Conservation (phyloP, 2,329 filamentous ascomycete species). For the Botrytis medusae region DNA sequence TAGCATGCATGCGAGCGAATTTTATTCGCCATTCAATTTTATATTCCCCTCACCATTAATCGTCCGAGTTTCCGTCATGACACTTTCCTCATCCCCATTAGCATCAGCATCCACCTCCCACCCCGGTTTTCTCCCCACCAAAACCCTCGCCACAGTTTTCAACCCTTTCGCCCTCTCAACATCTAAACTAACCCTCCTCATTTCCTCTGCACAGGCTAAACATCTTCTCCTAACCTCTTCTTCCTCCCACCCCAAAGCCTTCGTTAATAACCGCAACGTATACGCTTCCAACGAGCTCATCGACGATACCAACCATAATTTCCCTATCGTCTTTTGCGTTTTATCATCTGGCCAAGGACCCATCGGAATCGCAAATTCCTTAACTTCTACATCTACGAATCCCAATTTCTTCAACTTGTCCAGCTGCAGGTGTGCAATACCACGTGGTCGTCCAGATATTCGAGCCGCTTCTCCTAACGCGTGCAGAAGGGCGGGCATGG, state of each 20-base stretch:
- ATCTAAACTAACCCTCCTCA: slow-evolving; percentile 31
- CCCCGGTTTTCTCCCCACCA: slow-evolving; percentile 36
- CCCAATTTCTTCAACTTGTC: slow-evolving; percentile 41
- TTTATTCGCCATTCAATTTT: not conserved
- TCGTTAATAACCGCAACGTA: slow-evolving; percentile 32
- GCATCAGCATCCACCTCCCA: not conserved
- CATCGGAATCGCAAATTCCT: slow-evolving; percentile 32
- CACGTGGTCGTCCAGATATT: slow-evolving; percentile 30
- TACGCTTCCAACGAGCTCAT: slow-evolving; percentile 34
- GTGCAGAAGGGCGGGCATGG: slow-evolving; percentile 21
- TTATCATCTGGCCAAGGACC: slow-evolving; percentile 42
- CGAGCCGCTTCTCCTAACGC: slow-evolving; percentile 28
- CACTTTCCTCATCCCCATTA: not conserved
- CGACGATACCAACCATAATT: slow-evolving; percentile 33
- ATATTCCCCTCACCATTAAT: not conserved
- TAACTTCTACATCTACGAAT: slow-evolving; percentile 45
- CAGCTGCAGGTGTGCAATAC: slow-evolving; percentile 30
- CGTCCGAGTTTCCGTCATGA: not conserved
- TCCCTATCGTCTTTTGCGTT: slow-evolving; percentile 31
- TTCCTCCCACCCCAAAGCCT: slow-evolving; percentile 34
- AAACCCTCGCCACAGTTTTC: slow-evolving; percentile 29
- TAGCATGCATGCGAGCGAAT: not conserved
- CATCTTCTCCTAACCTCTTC: slow-evolving; percentile 31
- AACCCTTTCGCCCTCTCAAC: slow-evolving; percentile 30
- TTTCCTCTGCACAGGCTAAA: slow-evolving; percentile 22